Evolutionary conservation across 202 grass and related monocot species (phyloP).

Genomic region (Digitaria exilis): DNA sequence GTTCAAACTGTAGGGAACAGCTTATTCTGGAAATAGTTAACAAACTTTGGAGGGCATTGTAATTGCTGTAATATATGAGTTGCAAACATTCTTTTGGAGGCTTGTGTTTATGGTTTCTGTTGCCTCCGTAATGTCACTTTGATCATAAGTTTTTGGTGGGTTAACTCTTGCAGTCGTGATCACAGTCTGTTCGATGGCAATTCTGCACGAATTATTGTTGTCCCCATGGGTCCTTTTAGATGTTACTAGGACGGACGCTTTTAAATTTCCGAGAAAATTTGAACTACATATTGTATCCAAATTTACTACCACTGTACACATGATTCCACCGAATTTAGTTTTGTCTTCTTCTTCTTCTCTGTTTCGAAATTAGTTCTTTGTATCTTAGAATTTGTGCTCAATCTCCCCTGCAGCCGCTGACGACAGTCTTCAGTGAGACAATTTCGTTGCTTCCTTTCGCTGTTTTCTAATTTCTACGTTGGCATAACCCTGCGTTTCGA

Average conservation of each 20-base stretch:
- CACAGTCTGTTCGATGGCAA: background rate
- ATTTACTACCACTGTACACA: background rate
- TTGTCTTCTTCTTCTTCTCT: background rate
- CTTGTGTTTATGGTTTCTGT: slow-evolving; percentile 29
- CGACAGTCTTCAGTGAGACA: background rate
- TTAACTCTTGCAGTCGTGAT: background rate
- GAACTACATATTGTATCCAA: background rate
- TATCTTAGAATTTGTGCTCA: background rate
- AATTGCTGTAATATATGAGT: slow-evolving; percentile 66
- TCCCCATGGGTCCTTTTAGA: too few relatives aligned
- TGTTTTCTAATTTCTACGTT: background rate
- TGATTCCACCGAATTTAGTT: background rate
- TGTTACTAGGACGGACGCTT: background rate
- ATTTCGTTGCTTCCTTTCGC: background rate
- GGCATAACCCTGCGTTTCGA: background rate
- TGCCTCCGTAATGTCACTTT: slow-evolving; percentile 30
- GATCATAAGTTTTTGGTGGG: slow-evolving; percentile 5
- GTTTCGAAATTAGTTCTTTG: background rate
- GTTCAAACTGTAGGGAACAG: slow-evolving; percentile 45
- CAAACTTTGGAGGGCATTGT: slow-evolving; percentile 55
- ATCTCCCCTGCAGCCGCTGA: background rate
- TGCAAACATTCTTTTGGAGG: slow-evolving; percentile 75
- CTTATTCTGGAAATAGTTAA: slow-evolving; percentile 53
- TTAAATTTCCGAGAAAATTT: background rate
- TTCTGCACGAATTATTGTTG: background rate